Evolutionary conservation across 495 filamentous ascomycete genomes (phyloP), one percentile per base, ranked within the genome.

Genomic region (Xylona heveae): DNA sequence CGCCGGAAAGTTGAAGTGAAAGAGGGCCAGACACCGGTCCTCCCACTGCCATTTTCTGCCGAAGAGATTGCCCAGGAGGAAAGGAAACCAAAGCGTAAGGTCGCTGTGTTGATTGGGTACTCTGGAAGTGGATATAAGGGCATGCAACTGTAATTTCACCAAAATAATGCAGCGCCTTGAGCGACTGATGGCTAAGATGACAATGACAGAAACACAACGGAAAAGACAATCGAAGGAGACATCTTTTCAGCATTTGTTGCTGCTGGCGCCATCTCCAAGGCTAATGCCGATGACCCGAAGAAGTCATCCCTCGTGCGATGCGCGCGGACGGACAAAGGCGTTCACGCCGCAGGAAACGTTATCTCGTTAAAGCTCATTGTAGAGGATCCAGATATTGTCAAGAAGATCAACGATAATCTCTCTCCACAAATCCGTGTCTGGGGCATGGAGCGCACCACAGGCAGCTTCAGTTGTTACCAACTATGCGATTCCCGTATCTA

Each of bases 221-320:
- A 90, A 39, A 84, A 81, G 56, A 95, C 82, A 1, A 94, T 97
- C 35, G 88, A 95, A 49, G 83, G 88, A n/a, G 88, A 97, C 42
- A 58, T 97, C 0, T 97, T 97, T 47, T 62, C 68, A 9, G 88
- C 90, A 8, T 75, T 97, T 35, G 76, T 97, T 21, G 68, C 66
- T 5, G 79, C 84, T 14, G 80, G 83, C 14, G 84, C 85, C 38
- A 88, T 97, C 37, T 92, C 85, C 15, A 92, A 90, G 45, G 83
- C 81, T 34, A 97, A 97, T 49, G 85, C 85, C 4, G 65, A 88
- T 33, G 88, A 97, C 46, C 88, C 88, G 1, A 92, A 85, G 49
- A 97, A 97, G 52, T 93, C 85, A 5, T 78, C 80, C 10, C 66
- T 97, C 30, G 77, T 90, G 15, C 76, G 88, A 24, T 97, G 88